Evolutionary conservation across 1,284 basidiomycete genomes (phyloP).

Genomic region (Chondrostereum purpureum): DNA sequence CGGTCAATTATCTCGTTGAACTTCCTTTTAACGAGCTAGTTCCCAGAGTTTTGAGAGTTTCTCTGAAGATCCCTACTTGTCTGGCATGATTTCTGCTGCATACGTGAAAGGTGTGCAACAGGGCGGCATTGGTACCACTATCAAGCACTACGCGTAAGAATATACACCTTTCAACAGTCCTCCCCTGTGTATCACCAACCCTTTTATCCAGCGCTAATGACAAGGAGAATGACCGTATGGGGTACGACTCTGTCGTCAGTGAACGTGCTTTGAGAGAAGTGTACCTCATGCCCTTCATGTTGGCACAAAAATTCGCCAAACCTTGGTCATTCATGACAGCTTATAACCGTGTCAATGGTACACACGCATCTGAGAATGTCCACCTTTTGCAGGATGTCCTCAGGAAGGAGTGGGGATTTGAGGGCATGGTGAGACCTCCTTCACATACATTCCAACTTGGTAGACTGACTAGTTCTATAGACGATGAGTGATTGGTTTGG

Average conservation of each 20-base stretch:
- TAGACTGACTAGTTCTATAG: constrained; percentile 1
- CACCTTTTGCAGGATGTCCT: constrained; percentile 59
- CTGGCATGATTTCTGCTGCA: constrained; percentile 63
- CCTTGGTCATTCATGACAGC: constrained; percentile 73
- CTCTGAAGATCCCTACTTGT: constrained; percentile 74
- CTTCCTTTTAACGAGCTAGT: constrained; percentile 18
- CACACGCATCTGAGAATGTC: constrained; percentile 64
- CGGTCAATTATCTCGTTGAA: neutral
- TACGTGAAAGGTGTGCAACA: constrained; percentile 72
- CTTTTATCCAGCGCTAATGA: constrained; percentile 50
- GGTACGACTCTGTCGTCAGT: constrained; percentile 54
- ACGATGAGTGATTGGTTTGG: constrained; percentile 34
- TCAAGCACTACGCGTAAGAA: constrained; percentile 68
- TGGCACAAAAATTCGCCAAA: constrained; percentile 64
- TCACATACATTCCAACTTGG: constrained; percentile 18
- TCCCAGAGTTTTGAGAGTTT: constrained; percentile 65
- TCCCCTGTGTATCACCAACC: too few species aligned
- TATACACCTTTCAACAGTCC: constrained; percentile 5
- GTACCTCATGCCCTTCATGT: constrained; percentile 80
- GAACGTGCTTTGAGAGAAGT: constrained; percentile 74
- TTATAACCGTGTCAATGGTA: constrained; percentile 69
- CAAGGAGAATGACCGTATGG: constrained; percentile 66
- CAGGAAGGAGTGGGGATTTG: constrained; percentile 70
- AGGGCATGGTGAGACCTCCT: constrained; percentile 39
- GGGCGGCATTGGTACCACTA: constrained; percentile 62